phyloP scores from a whole-genome alignment of 352 stramenopile species.

The Thalassiosira mediterranea region DNA sequence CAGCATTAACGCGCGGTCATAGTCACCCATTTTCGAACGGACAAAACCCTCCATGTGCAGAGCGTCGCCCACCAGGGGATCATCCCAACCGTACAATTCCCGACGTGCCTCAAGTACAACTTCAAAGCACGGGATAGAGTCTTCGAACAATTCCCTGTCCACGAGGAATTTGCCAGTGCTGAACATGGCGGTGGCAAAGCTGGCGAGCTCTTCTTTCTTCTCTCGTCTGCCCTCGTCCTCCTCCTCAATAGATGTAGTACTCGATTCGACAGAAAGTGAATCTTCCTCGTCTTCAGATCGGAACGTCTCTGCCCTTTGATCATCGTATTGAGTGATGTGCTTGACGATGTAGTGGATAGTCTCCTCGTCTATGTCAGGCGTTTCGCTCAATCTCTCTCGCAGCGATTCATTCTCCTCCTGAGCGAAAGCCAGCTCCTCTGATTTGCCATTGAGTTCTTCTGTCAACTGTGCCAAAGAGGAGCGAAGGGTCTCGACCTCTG shows the following conservation, averaged over 20 bases:
- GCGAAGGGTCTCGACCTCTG: slow-evolving; percentile 34
- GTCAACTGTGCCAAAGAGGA: slow-evolving; percentile 27
- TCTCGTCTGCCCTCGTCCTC: slow-evolving; percentile 6
- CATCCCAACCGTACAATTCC: slow-evolving; percentile 52
- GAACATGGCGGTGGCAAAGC: slow-evolving; percentile 41
- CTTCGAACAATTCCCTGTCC: slow-evolving; percentile 36
- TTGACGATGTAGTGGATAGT: slow-evolving; percentile 50
- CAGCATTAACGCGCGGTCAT: slow-evolving; percentile 48
- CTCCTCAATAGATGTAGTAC: slow-evolving; percentile 15
- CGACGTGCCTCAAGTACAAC: slow-evolving; percentile 42
- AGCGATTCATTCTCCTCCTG: slow-evolving; percentile 32
- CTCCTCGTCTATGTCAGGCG: slow-evolving; percentile 43
- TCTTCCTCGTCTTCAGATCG: slow-evolving; percentile 30
- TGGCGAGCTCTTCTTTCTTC: slow-evolving; percentile 46
- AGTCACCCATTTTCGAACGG: slow-evolving; percentile 48
- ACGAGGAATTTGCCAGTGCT: slow-evolving; percentile 50
- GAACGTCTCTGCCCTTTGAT: slow-evolving; percentile 19
- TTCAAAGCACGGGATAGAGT: slow-evolving; percentile 52
- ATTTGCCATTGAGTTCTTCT: slow-evolving; percentile 28
- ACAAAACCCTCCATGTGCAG: slow-evolving; percentile 56
- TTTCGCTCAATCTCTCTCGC: slow-evolving; percentile 27
- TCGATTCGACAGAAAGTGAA: slow-evolving; percentile 20
- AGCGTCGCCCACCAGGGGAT: slow-evolving; percentile 47
- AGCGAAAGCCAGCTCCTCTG: slow-evolving; percentile 29
- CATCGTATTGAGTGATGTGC: slow-evolving; percentile 28